A percentile compares a stretch with the other conserved stretches of the same genome.
Evolutionary conservation across 2,329 filamentous ascomycete genomes (phyloP).

Genomic region (Ophiocordyceps sinensis): DNA sequence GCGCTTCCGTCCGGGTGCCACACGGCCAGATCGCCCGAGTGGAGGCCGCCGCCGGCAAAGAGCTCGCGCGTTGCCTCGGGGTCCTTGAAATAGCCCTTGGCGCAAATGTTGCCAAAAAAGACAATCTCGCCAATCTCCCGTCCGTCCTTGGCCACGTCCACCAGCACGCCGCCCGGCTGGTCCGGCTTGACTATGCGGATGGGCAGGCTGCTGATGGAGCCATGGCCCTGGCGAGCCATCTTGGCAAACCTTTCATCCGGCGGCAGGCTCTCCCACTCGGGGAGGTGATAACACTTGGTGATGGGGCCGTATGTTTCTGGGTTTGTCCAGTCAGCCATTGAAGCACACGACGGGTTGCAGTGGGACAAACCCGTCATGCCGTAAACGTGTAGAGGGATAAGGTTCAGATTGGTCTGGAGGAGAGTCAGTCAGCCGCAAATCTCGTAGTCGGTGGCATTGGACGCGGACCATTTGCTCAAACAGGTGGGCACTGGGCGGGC

Average conservation of each 20-base stretch:
- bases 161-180: conserved; percentile 41
- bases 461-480: conserved; percentile 77
- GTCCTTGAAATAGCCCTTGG: conserved; percentile 86
- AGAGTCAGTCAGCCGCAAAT: not conserved
- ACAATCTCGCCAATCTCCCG: conserved; percentile 48
- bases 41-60: conserved; percentile 73
- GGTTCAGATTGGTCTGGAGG: conserved; percentile 47
- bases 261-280: conserved; percentile 65
- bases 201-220: conserved; percentile 71
- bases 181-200: conserved; percentile 72
- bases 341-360: not conserved
- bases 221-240: conserved; percentile 92
- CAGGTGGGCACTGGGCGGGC: conserved; percentile 74
- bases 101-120: conserved; percentile 83
- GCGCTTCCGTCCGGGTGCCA: conserved; percentile 84
- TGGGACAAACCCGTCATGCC: conserved; percentile 42
- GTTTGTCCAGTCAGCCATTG: not conserved
- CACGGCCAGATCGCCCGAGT: conserved; percentile 85
- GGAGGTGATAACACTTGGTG: conserved; percentile 82
- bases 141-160: conserved; percentile 33
- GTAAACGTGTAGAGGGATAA: conserved; percentile 87
- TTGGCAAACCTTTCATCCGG: conserved; percentile 65
- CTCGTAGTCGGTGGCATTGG: not conserved
- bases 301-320: conserved; percentile 88
- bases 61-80: conserved; percentile 71